Conservation (phyloP, 345 rosid genomes). For the Alliaria petiolata region DNA sequence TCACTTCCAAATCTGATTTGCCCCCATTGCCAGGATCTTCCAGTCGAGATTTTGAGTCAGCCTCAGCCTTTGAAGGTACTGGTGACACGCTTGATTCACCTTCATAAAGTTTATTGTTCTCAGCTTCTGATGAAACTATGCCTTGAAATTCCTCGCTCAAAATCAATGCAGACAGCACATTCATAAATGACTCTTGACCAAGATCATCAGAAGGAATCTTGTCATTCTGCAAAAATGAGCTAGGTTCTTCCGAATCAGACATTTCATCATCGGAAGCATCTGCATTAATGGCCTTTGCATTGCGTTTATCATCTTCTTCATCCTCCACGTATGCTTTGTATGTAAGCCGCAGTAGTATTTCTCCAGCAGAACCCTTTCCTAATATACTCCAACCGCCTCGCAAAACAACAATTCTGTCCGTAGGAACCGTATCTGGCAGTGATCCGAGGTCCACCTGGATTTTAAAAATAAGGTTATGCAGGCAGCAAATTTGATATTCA, state of each 20-base stretch:
- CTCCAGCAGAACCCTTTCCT: constrained; percentile 74
- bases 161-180: constrained; percentile 85
- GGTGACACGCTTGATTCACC: constrained; percentile 38
- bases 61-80: constrained; percentile 33
- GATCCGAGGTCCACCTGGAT: constrained; percentile 75
- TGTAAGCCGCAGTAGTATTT: constrained; percentile 81
- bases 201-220: constrained; percentile 38
- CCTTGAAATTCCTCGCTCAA: constrained; percentile 96
- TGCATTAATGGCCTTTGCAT: constrained; percentile 39
- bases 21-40: constrained; percentile 32
- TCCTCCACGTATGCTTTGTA: constrained; percentile 98
- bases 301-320: constrained; percentile 76
- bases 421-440: constrained; percentile 92
- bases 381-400: constrained; percentile 80
- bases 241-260: constrained; percentile 65
- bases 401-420: constrained; percentile 68
- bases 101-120: constrained; percentile 44
- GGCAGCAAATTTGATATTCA: not conserved
- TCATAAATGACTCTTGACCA: constrained; percentile 88
- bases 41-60: constrained; percentile 33
- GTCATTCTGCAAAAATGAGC: constrained; percentile 27
- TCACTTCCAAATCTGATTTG: constrained; percentile 9
- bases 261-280: constrained; percentile 75
- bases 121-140: constrained; percentile 89
- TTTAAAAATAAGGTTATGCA: constrained; percentile 15